Conservation (phyloP, 352 stramenopile genomes). For the Phytophthora citricola region DNA sequence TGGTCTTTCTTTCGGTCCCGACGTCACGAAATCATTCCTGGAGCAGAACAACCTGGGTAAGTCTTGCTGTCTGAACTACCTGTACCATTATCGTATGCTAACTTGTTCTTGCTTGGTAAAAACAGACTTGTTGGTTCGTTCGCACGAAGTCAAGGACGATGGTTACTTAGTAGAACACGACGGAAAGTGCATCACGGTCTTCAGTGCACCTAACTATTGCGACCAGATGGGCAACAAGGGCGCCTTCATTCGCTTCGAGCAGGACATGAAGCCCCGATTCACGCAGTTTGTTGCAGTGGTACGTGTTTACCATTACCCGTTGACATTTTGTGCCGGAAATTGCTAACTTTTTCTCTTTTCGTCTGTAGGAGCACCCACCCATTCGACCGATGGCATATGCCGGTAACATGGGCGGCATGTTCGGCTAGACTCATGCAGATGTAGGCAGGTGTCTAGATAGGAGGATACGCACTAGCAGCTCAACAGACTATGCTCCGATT, state of each 20-base stretch:
- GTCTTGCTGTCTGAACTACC: slow-evolving; percentile 3
- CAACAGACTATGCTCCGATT: slow-evolving; percentile 19
- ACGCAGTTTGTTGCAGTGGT: slow-evolving; percentile 96
- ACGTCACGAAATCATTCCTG: slow-evolving; percentile 98
- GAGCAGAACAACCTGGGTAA: slow-evolving; percentile 94
- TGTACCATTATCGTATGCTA: slow-evolving; percentile 1
- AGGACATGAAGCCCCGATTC: slow-evolving; percentile 95
- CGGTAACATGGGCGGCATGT: slow-evolving; percentile 92
- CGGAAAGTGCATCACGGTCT: slow-evolving; percentile 99
- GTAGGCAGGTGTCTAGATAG: slow-evolving; percentile 35
- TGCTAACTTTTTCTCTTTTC: background rate
- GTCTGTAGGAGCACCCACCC: slow-evolving; percentile 79
- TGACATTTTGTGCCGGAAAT: background rate
- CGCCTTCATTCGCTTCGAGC: slow-evolving; percentile 98
- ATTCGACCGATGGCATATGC: slow-evolving; percentile 92
- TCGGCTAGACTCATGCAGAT: slow-evolving; percentile 60
- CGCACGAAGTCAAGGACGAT: slow-evolving; percentile 99
- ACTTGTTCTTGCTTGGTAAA: slow-evolving; percentile 9
- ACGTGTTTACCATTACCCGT: slow-evolving; percentile 19
- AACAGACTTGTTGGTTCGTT: slow-evolving; percentile 96
- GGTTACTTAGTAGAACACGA: slow-evolving; percentile 99
- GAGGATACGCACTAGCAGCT: slow-evolving; percentile 24
- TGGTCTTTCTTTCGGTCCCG: slow-evolving; percentile 97
- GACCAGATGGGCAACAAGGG: slow-evolving; percentile 99
- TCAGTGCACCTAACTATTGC: slow-evolving; percentile 99